Evolutionary conservation across 139 green algal genomes (phyloP), one percentile per base, ranked within the genome.

Genomic region (Chlorella sp.): DNA sequence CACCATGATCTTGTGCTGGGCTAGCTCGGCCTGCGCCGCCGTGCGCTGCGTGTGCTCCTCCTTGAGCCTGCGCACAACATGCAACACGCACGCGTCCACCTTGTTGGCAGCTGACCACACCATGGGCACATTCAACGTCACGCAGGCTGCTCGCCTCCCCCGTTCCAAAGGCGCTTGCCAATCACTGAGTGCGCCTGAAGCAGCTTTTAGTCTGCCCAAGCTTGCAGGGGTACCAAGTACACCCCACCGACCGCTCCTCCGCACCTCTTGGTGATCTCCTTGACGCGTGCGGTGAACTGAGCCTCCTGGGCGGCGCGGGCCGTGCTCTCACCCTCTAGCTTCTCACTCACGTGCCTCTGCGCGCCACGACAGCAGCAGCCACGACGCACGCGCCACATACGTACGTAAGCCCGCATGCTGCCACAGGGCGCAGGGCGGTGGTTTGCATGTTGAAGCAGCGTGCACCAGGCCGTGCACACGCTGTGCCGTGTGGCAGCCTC

Each of bases 251-350:
- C 26, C 30, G 26, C 30, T 49, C 10, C 26, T 26, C 35, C 65
- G n/a, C 34, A 75, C 70, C 71, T 59, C 27, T 76, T 76, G 2
- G 63, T 65, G 27, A 76, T 69, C 31, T 76, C 71, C 60, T 63
- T 76, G 2, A 76, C 24, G 4, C 65, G 27, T n/a, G 35, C 24
- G 2, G 26, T 29, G 35, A 62, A 20, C 6, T 30, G 27, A 2
- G 26, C 65, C 35, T 71, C 65, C 65, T 60, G 35, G 2, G 23
- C 35, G 6, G 35, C 30, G 35, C 65, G 34, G 26, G 65, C 65
- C 35, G 35, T 61, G 65, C 35, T 24, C 35, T 71, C 65, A 24
- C 36, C 35, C 22, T 34, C 65, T 22, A 36, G 5, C 29, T 35
- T 68, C n/a, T 35, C 29, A 36, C 6, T 29, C 3, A 5, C 62